These are phyloP conservation scores for Aspergillus indologenus DNA, from an alignment of 495 filamentous ascomycete genomes.

Conservation along the genomic window DNA sequence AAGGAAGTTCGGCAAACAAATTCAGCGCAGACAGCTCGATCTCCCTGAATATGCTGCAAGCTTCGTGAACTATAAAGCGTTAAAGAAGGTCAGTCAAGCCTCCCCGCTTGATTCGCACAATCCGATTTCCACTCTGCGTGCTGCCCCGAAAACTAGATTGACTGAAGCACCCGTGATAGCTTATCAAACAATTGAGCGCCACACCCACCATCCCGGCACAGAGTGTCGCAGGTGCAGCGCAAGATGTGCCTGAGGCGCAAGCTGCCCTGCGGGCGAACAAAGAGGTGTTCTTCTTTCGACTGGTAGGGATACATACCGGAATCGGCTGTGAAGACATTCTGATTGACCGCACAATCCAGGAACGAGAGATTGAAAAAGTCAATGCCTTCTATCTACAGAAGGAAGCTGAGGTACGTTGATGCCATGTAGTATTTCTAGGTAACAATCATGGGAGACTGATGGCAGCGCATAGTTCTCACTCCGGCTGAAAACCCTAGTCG, in stretches of 20 bases:
- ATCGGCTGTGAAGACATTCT: not conserved
- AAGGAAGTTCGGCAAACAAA: conserved; percentile 99
- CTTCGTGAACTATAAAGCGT: conserved; percentile 98
- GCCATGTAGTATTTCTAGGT: not conserved
- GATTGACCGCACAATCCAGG: conserved; percentile 49
- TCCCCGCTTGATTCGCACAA: not conserved
- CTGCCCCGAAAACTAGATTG: not conserved
- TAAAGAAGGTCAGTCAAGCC: conserved; percentile 75
- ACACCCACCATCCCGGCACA: conserved; percentile 78
- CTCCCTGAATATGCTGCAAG: conserved; percentile 98
- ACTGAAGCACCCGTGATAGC: conserved; percentile 50
- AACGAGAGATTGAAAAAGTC: conserved; percentile 97
- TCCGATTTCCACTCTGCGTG: conserved; percentile 1
- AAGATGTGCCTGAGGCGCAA: conserved; percentile 67
- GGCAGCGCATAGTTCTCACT: conserved; percentile 69
- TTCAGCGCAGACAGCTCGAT: conserved; percentile 97
- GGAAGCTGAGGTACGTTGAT: conserved; percentile 79
- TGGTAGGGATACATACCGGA: conserved; percentile 52
- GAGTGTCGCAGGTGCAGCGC: conserved; percentile 53
- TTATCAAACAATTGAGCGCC: conserved; percentile 95
- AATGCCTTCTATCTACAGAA: conserved; percentile 98
- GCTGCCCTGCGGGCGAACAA: conserved; percentile 93
- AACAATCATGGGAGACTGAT: conserved; percentile 5
- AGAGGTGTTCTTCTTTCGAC: conserved; percentile 96
- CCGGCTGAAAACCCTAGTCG: conserved; percentile 82